These are phyloP conservation scores for Fusarium abutilonis DNA, from an alignment of 2,329 filamentous ascomycete species.

Conservation along the genomic window DNA sequence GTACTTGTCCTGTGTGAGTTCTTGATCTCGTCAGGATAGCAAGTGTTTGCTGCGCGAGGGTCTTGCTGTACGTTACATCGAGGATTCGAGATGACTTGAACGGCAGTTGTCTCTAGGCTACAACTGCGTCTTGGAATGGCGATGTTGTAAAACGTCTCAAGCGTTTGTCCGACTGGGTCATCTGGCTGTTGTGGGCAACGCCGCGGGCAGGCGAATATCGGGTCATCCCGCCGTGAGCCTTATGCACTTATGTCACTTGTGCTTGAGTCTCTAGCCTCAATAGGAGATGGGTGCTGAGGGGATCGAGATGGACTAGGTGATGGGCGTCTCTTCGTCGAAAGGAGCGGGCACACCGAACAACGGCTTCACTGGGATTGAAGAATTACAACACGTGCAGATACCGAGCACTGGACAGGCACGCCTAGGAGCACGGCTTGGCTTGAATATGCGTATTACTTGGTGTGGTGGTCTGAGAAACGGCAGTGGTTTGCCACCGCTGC, in stretches of 20 bases:
- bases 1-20: neutral
- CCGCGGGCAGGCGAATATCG: constrained; percentile 8
- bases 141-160: constrained; percentile 15
- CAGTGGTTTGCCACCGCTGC: neutral
- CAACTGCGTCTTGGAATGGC: constrained; percentile 18
- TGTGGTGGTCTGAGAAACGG: constrained; percentile 12
- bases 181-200: constrained; percentile 1
- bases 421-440: constrained; percentile 17
- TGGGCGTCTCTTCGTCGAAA: constrained; percentile 1
- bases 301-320: constrained; percentile 31
- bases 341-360: constrained; percentile 22
- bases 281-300: constrained; percentile 8
- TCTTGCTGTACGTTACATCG: constrained; percentile 14
- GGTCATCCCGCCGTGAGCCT: neutral
- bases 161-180: constrained; percentile 1
- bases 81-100: neutral
- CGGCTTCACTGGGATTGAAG: constrained; percentile 10
- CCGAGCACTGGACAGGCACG: constrained; percentile 18
- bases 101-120: constrained; percentile 13
- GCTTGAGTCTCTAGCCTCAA: constrained; percentile 24
- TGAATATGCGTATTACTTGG: constrained; percentile 3
- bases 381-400: constrained; percentile 30
- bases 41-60: neutral
- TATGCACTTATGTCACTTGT: constrained; percentile 27
- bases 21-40: neutral